Evolutionary conservation across 73 alveolate species (phyloP).

Genomic region (Paramecium pentaurelia): DNA sequence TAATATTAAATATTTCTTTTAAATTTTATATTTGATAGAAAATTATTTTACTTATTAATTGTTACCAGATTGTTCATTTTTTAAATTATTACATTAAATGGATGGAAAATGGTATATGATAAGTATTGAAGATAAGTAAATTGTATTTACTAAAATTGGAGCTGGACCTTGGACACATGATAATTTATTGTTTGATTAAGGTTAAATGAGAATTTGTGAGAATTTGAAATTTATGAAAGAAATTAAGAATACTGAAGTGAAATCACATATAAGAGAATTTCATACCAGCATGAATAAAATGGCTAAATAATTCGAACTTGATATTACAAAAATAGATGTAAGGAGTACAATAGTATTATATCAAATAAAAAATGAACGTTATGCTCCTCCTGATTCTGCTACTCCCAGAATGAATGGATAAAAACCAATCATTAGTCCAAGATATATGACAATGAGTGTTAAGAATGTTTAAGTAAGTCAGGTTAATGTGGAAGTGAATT

Average conservation of each 20-base stretch:
- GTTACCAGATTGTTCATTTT: slow-evolving; percentile 15
- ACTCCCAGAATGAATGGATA: not conserved
- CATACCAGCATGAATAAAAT: not conserved
- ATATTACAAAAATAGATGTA: not conserved
- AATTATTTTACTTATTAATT: slow-evolving; percentile 22
- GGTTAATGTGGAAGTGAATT: not conserved
- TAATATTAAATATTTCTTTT: slow-evolving; percentile 3
- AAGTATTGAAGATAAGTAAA: not conserved
- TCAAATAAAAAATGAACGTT: not conserved
- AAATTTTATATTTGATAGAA: slow-evolving; percentile 19
- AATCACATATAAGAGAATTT: not conserved
- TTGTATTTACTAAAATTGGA: not conserved
- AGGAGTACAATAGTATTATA: not conserved
- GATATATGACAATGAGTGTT: not conserved
- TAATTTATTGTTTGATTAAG: not conserved
- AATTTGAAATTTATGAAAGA: not conserved
- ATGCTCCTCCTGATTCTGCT: not conserved
- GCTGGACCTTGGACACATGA: slow-evolving; percentile 23
- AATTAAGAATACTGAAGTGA: not conserved
- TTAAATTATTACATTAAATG: not conserved
- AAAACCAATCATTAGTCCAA: not conserved
- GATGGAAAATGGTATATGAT: slow-evolving; percentile 39
- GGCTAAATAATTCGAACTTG: not conserved
- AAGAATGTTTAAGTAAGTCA: not conserved
- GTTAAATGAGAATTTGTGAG: not conserved